phyloP scores from a whole-genome alignment of 768 basidiomycete species.

The Porpolomopsis calyptriformis region DNA sequence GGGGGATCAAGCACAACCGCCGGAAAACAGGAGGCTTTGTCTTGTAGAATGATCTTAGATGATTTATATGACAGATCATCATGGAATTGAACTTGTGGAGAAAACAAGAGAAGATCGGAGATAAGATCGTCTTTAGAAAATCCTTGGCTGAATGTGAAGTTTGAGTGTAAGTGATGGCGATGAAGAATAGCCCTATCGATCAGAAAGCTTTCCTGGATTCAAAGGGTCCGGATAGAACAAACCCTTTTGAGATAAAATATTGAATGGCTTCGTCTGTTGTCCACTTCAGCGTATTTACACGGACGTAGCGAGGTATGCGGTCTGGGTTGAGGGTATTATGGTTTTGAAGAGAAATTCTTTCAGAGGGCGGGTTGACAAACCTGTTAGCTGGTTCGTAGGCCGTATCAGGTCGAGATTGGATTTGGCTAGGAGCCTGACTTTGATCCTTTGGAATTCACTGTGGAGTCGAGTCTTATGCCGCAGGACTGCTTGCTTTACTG shows the following conservation, averaged over 20 bases:
- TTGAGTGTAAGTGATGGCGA: slow-evolving; percentile 1
- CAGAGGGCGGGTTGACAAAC: slow-evolving; percentile 26
- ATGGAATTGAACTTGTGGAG: slow-evolving; percentile 55
- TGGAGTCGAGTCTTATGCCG: slow-evolving; percentile 84
- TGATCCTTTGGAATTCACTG: slow-evolving; percentile 77
- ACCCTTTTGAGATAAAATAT: slow-evolving; percentile 48
- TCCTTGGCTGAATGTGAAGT: slow-evolving; percentile 32
- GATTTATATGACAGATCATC: slow-evolving; percentile 59
- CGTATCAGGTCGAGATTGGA: slow-evolving; percentile 57
- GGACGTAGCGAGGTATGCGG: slow-evolving; percentile 72
- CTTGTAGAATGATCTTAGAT: slow-evolving; percentile 87
- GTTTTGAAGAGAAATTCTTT: slow-evolving; percentile 1
- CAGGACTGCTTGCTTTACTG: slow-evolving; percentile 76
- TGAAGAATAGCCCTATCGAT: neutral
- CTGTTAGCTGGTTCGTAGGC: slow-evolving; percentile 49
- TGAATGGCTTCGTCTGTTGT: slow-evolving; percentile 52
- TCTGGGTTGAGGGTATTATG: slow-evolving; percentile 28
- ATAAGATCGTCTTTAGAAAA: slow-evolving; percentile 76
- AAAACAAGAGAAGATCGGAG: slow-evolving; percentile 69
- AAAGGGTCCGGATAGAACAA: slow-evolving; percentile 39
- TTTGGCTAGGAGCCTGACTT: slow-evolving; percentile 62
- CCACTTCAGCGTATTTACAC: slow-evolving; percentile 70
- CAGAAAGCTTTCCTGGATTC: slow-evolving; percentile 35
- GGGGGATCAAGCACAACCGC: slow-evolving; percentile 78
- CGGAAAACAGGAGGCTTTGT: slow-evolving; percentile 97